Evolutionary conservation across 371 early-diverging fungal species (phyloP), one percentile per base, ranked within the genome.

Genomic region (Apophysomyces trapeziformis): DNA sequence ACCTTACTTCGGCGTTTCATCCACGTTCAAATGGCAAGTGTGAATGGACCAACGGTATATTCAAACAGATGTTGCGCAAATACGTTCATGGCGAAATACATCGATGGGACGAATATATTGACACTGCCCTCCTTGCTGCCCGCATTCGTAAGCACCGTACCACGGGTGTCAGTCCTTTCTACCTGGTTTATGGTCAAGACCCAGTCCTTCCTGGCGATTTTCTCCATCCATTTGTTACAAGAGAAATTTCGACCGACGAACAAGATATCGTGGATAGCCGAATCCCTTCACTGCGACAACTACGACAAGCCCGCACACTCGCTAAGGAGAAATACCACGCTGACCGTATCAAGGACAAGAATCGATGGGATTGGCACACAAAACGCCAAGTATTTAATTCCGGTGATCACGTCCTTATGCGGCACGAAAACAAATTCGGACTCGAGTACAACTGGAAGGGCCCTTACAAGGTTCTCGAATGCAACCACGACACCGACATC

Each of bases 21-120:
- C 70, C 70, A 0, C 47, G 70, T 0, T 64, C 68, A 0, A 75
- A 75, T 45, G 47, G 61, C 1, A 75, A 75, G 41, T 67, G 58
- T 0, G 72, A 75, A 68, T 47, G 68, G 0, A 57, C 63, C 36
- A 68, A 64, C 38, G 61, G 61, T 26, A 64, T 64, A 1, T 16
- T 68, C 11, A 68, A 68, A 41, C 13, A 59, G 14, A 68, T 68
- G 68, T 1, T 68, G 9, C 44, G 61, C n/a, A 68, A 64, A 26
- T 64, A 64, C 16, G 56, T 56, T 36, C 6, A 64, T 43, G 61
- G 68, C 4, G 50, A 11, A 1, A 61, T 68, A 7, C 45, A 64
- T 61, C 57, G 45, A 11, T 68, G 66, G 66, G 68, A 72, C 36
- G 35, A 60, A 4, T 68, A 54, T 38, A 13, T 72, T 6, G 37